Base-by-base conservation (phyloP, 2,329 filamentous ascomycete species). In the Lachnellula hyalina region DNA sequence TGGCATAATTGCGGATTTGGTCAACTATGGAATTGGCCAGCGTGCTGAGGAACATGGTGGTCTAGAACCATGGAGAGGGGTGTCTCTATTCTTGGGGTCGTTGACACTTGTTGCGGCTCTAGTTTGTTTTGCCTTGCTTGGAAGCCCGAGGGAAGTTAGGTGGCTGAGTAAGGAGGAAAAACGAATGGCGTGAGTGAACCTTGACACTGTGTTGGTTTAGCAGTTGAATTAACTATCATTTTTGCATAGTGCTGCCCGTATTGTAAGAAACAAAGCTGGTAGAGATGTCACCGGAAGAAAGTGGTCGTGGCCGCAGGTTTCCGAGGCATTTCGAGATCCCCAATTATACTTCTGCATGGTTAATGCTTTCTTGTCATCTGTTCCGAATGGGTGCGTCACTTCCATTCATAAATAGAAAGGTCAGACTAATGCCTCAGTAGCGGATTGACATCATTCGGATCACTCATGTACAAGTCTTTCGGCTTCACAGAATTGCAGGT, bases 311-410 rank as follows among this genome's bases (percentile, higher is more conserved):
- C 63, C 70, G 46, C 73, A 75, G 52, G 60, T 73, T 14, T 65
- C 64, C 17, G 71, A 74, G 47, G 70, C 72, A 0, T 59, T 74
- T 41, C 64, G 61, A 6, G 73, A 75, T 36, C 69, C 70, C 0
- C 57, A 67, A 3, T 57, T 68, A 19, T 73, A 70, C 67, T 54
- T 64, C 36, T 55, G 56, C 1, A 52, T 59, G n/a, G 21, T 59
- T 40, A 61, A 55, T 50, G 51, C 55, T 17, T 65, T 72, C 46
- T 60, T 68, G 47, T 64, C 68, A 46, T 67, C 71, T 35, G 65
- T 73, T 38, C 70, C 72, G 4, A 73, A 71, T 41, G 72, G 71
- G 41, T 44, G 17, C 12, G 15, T 21, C 8, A 21, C 41, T n/a
- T 17, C 9, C 38, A 4, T 19, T 41, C 17, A 41, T 41, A 17